phyloP scores from a whole-genome alignment of 306 rosid genomes.

The Cercis canadensis region DNA sequence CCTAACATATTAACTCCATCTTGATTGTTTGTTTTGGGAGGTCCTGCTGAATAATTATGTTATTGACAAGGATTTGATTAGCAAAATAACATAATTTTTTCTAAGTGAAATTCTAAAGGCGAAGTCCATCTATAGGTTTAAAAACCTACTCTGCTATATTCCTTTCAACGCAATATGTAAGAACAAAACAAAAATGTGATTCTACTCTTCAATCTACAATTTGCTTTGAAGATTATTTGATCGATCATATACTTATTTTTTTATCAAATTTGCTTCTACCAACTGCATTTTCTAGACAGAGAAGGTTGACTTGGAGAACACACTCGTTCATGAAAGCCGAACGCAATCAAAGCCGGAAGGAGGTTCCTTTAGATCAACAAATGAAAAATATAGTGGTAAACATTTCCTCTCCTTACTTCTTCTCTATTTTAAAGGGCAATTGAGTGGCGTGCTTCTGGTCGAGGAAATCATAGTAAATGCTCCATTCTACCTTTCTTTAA shows the following conservation, averaged over 20 bases:
- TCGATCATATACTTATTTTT: background rate
- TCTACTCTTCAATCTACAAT: conserved; percentile 7
- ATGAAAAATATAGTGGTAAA: conserved; percentile 75
- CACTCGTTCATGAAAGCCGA: conserved; percentile 79
- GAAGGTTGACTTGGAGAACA: conserved; percentile 94
- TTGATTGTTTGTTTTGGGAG: background rate
- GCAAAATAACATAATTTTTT: background rate
- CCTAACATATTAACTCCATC: background rate
- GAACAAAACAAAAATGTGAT: background rate
- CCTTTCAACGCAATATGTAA: background rate
- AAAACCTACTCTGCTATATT: background rate
- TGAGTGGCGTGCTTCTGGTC: background rate
- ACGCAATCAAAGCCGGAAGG: conserved; percentile 57
- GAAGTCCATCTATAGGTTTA: background rate
- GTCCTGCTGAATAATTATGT: background rate
- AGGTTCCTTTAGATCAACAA: conserved; percentile 49
- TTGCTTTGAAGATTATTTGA: background rate
- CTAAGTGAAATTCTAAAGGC: background rate
- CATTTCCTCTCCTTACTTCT: background rate
- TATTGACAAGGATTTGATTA: background rate
- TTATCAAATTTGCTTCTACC: conserved; percentile 18
- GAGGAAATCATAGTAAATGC: background rate
- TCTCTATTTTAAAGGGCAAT: background rate
- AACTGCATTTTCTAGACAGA: conserved; percentile 70
- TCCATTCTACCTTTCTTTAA: background rate